These are phyloP conservation scores for Globisporangium orthogonon DNA, from an alignment of 352 stramenopile genomes.

Conservation along the genomic window DNA sequence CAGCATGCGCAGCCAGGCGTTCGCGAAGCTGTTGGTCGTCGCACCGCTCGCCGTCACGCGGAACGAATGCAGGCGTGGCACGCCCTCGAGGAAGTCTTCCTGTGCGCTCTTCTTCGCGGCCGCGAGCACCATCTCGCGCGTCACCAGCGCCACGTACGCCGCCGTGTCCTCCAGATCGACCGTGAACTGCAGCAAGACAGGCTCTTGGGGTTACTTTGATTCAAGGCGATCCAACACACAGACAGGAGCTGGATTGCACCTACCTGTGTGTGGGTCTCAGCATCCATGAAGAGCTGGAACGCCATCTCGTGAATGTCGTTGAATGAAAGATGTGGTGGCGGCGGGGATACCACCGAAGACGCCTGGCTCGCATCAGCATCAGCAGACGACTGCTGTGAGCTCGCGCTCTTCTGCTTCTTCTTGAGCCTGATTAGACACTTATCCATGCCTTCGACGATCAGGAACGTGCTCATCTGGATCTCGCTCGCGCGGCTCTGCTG, in stretches of 20 bases:
- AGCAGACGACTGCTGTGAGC: constrained; percentile 6
- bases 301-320: constrained; percentile 51
- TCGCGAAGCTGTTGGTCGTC: constrained; percentile 42
- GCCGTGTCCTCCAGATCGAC: constrained; percentile 42
- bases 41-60: constrained; percentile 34
- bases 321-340: constrained; percentile 25
- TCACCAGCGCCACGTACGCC: constrained; percentile 47
- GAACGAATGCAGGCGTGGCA: constrained; percentile 31
- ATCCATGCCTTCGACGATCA: constrained; percentile 63
- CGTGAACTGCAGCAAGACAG: constrained; percentile 27
- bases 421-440: constrained; percentile 41
- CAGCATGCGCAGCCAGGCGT: constrained; percentile 75
- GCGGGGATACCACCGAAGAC: neutral
- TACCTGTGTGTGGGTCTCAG: constrained; percentile 49
- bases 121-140: constrained; percentile 45
- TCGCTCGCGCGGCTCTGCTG: neutral
- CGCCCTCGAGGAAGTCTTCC: constrained; percentile 53
- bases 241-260: constrained; percentile 8
- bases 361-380: neutral
- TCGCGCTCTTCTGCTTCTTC: constrained; percentile 21
- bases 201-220: no score
- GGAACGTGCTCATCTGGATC: constrained; percentile 23
- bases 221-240: neutral
- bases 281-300: constrained; percentile 67
- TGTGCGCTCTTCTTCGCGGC: constrained; percentile 25